Base-by-base conservation (phyloP, 2,329 filamentous ascomycete genomes). In the Fusarium decemcellulare region DNA sequence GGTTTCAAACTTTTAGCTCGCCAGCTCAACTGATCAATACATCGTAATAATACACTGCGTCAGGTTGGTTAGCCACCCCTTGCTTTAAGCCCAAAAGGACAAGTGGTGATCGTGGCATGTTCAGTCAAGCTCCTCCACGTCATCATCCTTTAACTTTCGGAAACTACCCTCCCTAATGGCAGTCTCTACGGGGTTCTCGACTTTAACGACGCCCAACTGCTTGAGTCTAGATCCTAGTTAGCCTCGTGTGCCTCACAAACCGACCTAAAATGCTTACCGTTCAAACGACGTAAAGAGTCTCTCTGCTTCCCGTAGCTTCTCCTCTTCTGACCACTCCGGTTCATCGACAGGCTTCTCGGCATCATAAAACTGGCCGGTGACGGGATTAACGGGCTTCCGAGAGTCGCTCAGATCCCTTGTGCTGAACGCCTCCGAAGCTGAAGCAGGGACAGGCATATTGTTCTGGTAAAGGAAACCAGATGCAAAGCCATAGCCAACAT, bases 401-500 rank as follows among this genome's bases (percentile, higher is more conserved):
- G 71, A 67, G 14, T 79, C 72, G 70, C 74, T 30, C 56, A 72
- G n/a, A 39, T 75, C 69, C 27, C 59, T 61, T 52, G 77, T 76
- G 64, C 74, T 78, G 61, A 79, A 77, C 11, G 73, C 76, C 71
- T 91, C 87, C 10, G 89, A 81, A 1, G 90, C 88, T 58, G 86
- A 90, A 62, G 90, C 85, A 0, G 94, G 93, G 23, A 97, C 84
- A 0, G 91, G 86, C 12, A 98, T 90, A 59, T 96, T 93, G 67
- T 95, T 92, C 67, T 92, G 91, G 81, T 95, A 91, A 15, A 99
- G 83, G 77, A 96, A 97, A 0, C 96, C 96, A 0, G 94, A 93
- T 1, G 96, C 96, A 76, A 93, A 97, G 0, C 96, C 96, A 76
- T 97, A 99, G 0, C 96, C 96, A 12, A 99, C 93, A 72, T 98